These are phyloP conservation scores for Aspergillus fumigatiaffinis DNA, from an alignment of 2,329 filamentous ascomycete genomes.

Conservation along the genomic window DNA sequence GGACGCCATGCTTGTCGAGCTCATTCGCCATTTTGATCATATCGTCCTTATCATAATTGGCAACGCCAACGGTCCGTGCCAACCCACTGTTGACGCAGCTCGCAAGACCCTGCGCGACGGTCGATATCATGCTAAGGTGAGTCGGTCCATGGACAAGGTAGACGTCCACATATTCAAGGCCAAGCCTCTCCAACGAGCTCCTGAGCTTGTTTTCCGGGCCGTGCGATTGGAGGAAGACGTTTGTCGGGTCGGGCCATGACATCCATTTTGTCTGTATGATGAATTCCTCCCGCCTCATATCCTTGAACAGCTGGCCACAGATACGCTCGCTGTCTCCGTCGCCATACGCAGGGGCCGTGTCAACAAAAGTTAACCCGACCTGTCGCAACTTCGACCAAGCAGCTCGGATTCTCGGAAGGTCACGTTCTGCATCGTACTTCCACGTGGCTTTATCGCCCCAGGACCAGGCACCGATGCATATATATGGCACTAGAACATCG, in stretches of 20 bases:
- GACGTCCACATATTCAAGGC: slow-evolving; percentile 41
- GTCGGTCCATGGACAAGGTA: slow-evolving; percentile 45
- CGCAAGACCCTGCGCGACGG: slow-evolving; percentile 40
- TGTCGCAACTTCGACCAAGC: slow-evolving; percentile 38
- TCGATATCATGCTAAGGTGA: slow-evolving; percentile 38
- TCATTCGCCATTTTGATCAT: slow-evolving; percentile 43
- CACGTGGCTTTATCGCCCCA: slow-evolving; percentile 30
- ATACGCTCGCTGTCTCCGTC: slow-evolving; percentile 42
- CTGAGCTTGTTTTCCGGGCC: slow-evolving; percentile 36
- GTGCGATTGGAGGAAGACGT: slow-evolving; percentile 28
- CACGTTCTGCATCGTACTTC: slow-evolving; percentile 31
- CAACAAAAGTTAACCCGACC: slow-evolving; percentile 41
- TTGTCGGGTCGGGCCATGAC: slow-evolving; percentile 28
- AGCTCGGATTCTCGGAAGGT: slow-evolving; percentile 32
- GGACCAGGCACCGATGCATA: slow-evolving; percentile 26
- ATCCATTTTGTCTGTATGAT: slow-evolving; percentile 43
- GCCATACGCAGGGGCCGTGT: slow-evolving; percentile 44
- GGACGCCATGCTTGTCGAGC: slow-evolving; percentile 33
- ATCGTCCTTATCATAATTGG: slow-evolving; percentile 42
- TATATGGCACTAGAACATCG: slow-evolving; percentile 24
- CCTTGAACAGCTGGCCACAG: slow-evolving; percentile 38
- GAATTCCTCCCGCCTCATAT: slow-evolving; percentile 31
- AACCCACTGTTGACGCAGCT: slow-evolving; percentile 43
- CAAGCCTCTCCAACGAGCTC: slow-evolving; percentile 36
- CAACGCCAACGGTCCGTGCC: slow-evolving; percentile 41